These are phyloP conservation scores for Silene latifolia DNA, from an alignment of 148 eudicot species.

Conservation along the genomic window DNA sequence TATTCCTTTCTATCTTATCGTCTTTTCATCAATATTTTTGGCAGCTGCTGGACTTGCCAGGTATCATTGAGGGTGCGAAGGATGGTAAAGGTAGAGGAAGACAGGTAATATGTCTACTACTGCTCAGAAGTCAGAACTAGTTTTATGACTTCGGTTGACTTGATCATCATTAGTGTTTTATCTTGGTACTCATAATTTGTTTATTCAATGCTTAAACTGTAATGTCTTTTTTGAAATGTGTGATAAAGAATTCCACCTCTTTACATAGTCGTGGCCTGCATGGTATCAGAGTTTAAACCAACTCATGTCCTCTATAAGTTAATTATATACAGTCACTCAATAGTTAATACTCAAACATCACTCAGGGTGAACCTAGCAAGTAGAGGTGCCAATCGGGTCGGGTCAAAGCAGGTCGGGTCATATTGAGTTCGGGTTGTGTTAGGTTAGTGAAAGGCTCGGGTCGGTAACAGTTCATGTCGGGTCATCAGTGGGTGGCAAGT, in stretches of 20 bases:
- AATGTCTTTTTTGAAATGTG: background rate
- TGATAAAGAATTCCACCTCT: background rate
- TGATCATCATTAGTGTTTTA: constrained; percentile 1
- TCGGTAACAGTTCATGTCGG: no score
- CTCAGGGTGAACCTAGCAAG: background rate
- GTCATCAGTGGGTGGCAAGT: no score
- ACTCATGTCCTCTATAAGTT: background rate
- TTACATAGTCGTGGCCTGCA: background rate
- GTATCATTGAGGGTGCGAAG: constrained; percentile 98
- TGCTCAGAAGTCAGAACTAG: background rate
- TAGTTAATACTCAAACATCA: no score
- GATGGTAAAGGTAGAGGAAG: constrained; percentile 99
- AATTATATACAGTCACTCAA: background rate
- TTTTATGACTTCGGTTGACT: background rate
- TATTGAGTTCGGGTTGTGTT: no score
- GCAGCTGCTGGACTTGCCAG: constrained; percentile 96
- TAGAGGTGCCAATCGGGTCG: no score
- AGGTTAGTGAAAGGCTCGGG: no score
- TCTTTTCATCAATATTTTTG: constrained; percentile 16
- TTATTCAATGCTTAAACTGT: background rate
- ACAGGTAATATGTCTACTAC: constrained; percentile 52
- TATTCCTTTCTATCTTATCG: constrained; percentile 3
- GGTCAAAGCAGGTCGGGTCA: no score
- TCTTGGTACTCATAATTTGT: background rate
- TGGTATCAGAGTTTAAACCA: background rate